Conservation (phyloP, 768 basidiomycete species). For the Pleurotus sapidus region DNA sequence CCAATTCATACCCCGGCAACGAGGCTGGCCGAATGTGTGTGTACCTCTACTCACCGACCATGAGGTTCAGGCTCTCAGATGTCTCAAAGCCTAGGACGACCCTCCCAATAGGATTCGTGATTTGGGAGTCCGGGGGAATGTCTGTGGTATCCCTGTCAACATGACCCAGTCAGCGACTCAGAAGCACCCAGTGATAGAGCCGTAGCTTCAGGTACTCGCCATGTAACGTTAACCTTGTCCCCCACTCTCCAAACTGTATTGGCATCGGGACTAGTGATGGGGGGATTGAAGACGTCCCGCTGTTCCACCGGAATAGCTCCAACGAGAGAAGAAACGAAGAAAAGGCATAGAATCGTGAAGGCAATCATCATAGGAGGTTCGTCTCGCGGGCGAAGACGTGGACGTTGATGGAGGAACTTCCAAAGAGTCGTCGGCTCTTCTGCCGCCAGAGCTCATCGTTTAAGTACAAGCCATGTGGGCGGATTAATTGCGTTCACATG, state of each 20-base stretch:
- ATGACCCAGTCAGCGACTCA: neutral
- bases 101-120: constrained; percentile 47
- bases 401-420: neutral
- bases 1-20: neutral
- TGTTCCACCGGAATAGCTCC: constrained; percentile 33
- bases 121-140: constrained; percentile 39
- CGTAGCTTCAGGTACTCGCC: constrained; percentile 33
- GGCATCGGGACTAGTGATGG: constrained; percentile 44
- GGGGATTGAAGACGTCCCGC: constrained; percentile 48
- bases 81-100: constrained; percentile 49
- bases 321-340: constrained; percentile 25
- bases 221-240: constrained; percentile 43
- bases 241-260: constrained; percentile 51
- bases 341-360: constrained; percentile 26
- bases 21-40: neutral
- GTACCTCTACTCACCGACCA: constrained; percentile 36
- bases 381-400: constrained; percentile 4
- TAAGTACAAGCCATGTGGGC: constrained; percentile 6
- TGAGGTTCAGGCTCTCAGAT: constrained; percentile 49
- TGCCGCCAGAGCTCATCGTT: neutral
- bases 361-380: constrained; percentile 24
- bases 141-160: constrained; percentile 46
- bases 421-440: constrained; percentile 7
- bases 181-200: neutral
- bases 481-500: neutral